Conservation (phyloP, 768 basidiomycete species). For the Pleurotus sapidus region DNA sequence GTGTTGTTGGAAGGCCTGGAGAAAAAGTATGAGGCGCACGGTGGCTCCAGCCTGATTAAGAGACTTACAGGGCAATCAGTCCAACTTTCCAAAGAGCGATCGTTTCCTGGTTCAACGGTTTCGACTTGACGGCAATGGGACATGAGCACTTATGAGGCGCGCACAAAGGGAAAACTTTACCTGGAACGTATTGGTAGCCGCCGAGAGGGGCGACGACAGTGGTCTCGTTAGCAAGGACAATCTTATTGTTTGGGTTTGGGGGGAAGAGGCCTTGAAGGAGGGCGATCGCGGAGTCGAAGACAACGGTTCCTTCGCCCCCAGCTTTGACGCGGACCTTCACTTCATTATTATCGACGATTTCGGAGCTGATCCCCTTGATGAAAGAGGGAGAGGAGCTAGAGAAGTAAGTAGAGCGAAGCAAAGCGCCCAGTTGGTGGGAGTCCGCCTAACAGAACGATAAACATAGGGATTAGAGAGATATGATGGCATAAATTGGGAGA, state of each 20-base stretch:
- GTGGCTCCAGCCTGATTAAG: not conserved
- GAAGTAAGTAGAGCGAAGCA: slow-evolving; percentile 67
- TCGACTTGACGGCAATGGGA: slow-evolving; percentile 46
- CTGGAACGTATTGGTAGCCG: slow-evolving; percentile 87
- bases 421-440: slow-evolving; percentile 60
- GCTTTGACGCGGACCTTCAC: slow-evolving; percentile 79
- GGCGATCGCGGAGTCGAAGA: slow-evolving; percentile 84
- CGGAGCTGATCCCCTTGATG: slow-evolving; percentile 60
- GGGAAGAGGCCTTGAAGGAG: slow-evolving; percentile 86
- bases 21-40: not conserved
- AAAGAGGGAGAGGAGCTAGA: slow-evolving; percentile 63
- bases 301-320: slow-evolving; percentile 81
- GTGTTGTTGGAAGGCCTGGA: slow-evolving; percentile 64
- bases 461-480: slow-evolving; percentile 11
- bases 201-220: slow-evolving; percentile 69
- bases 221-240: slow-evolving; percentile 76
- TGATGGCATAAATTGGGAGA: not conserved
- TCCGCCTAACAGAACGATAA: slow-evolving; percentile 47
- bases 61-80: slow-evolving; percentile 46
- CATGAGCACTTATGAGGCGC: not conserved
- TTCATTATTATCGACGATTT: slow-evolving; percentile 71
- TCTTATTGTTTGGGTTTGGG: slow-evolving; percentile 69
- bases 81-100: slow-evolving; percentile 84
- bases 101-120: slow-evolving; percentile 83
- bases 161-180: slow-evolving; percentile 27